Evolutionary conservation across 2,329 filamentous ascomycete species (phyloP).

Genomic region (Ophiocordyceps robertsii): DNA sequence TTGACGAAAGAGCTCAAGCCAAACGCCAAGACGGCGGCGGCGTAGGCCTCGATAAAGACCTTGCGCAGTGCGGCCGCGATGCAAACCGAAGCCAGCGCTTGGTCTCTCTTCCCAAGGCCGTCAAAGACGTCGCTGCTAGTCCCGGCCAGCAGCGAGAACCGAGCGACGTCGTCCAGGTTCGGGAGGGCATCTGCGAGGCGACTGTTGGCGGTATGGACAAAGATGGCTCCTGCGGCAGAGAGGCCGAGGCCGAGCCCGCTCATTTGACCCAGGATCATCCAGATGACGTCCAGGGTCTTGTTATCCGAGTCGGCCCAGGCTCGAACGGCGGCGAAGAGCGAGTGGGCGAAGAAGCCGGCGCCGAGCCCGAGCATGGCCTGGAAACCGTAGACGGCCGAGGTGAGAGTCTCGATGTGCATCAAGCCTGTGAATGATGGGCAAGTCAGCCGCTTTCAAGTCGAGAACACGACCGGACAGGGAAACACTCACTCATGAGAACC

Average conservation of each 20-base stretch:
- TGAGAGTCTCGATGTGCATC: background rate
- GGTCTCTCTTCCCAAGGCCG: background rate
- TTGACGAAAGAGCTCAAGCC: no score
- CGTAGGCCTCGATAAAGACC: no score
- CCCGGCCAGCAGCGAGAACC: background rate
- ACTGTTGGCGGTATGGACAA: constrained; percentile 12
- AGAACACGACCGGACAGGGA: background rate
- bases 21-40: no score
- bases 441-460: background rate
- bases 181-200: background rate
- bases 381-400: background rate
- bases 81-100: background rate
- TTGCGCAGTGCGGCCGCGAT: no score
- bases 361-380: background rate
- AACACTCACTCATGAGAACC: background rate
- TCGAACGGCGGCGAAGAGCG: constrained; percentile 19
- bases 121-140: background rate
- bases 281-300: constrained; percentile 14
- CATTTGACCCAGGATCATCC: constrained; percentile 19
- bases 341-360: constrained; percentile 10
- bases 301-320: constrained; percentile 11
- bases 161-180: background rate
- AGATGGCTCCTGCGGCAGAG: constrained; percentile 18
- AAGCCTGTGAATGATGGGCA: background rate
- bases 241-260: constrained; percentile 17